A percentile compares a stretch with the other conserved stretches of the same genome.
These are phyloP conservation scores for Coprinellus micaceus DNA, from an alignment of 768 basidiomycete genomes.

Conservation along the genomic window DNA sequence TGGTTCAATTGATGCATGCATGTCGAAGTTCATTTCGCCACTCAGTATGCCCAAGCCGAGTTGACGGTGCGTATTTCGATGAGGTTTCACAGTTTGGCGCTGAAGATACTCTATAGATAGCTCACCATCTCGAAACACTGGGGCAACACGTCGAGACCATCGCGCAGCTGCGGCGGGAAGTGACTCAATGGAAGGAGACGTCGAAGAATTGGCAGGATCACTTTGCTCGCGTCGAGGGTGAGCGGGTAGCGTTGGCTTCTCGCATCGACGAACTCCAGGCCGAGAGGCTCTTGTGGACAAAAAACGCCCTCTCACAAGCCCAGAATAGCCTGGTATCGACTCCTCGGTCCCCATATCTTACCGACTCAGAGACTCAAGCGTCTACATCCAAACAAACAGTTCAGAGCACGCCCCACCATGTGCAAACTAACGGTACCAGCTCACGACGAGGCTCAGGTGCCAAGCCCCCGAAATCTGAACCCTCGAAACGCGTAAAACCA, in stretches of 20 bases:
- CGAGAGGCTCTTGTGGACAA: slow-evolving; percentile 34
- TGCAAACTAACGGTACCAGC: no score
- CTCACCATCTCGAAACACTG: slow-evolving; percentile 54
- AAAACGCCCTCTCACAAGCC: background rate
- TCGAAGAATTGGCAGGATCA: slow-evolving; percentile 78
- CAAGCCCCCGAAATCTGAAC: background rate
- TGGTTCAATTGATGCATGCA: slow-evolving; percentile 4
- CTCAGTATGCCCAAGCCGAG: slow-evolving; percentile 53
- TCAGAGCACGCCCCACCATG: no score
- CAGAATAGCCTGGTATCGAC: background rate
- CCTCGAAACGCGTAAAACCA: background rate
- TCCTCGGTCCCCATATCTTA: background rate
- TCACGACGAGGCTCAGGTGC: background rate
- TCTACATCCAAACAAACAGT: no score
- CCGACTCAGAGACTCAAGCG: no score
- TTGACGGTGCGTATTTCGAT: slow-evolving; percentile 36
- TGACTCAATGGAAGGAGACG: slow-evolving; percentile 72
- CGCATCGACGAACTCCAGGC: slow-evolving; percentile 57
- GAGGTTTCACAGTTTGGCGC: no score
- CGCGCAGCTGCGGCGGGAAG: slow-evolving; percentile 58
- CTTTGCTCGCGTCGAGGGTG: slow-evolving; percentile 69
- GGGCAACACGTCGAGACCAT: slow-evolving; percentile 44
- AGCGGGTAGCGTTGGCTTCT: slow-evolving; percentile 54
- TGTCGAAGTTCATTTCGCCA: slow-evolving; percentile 9
- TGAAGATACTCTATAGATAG: no score